Evolutionary conservation across 495 filamentous ascomycete species (phyloP), one percentile per base, ranked within the genome.

Genomic region (Penicillium atrosanguineum): DNA sequence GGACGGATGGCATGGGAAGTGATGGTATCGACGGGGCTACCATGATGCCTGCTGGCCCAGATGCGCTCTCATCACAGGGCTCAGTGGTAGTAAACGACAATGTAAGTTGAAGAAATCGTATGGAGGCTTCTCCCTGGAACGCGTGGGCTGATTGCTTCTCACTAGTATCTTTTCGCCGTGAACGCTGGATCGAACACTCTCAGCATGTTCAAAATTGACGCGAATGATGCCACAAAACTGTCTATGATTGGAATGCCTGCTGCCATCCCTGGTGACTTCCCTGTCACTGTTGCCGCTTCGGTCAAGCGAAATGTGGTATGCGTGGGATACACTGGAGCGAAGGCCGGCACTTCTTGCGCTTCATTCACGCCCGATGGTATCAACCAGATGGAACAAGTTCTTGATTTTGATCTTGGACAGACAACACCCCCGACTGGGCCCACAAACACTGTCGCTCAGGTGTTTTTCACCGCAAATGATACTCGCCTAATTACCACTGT

Each of bases 131-230:
- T 6, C 7, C 11, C 28, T 9, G 4, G 28, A 6, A 9, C 7
- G 7, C 2, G 2, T 31, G 7, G 26, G 4, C 26, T 31, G 19
- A 28, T 37, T 42, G 9, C 28, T 46, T 19, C 28, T 44, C 18
- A 7, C 18, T 26, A 59, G 65, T 46, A 50, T 48, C 48, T 85
- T 28, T 81, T 85, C 48, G 80, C 78, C 20, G 81, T 85, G 36
- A 85, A 85, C 63, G 67, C 83, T n/a, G 82, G 81, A 29, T 83
- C 78, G 36, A 81, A 84, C 60, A 78, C 79, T 3, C 38, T 83
- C 3, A 74, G 71, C 52, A 77, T 83, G 76, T 67, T 86, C 40
- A 52, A 63, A 44, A 84, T 86, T 64, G 61, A 61, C 19, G 46
- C 63, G 0, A 15, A 53, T 6, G 63, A 84, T 57, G 75, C 82